Conservation (phyloP, 441 rosid genomes). For the Populus hybrid region DNA sequence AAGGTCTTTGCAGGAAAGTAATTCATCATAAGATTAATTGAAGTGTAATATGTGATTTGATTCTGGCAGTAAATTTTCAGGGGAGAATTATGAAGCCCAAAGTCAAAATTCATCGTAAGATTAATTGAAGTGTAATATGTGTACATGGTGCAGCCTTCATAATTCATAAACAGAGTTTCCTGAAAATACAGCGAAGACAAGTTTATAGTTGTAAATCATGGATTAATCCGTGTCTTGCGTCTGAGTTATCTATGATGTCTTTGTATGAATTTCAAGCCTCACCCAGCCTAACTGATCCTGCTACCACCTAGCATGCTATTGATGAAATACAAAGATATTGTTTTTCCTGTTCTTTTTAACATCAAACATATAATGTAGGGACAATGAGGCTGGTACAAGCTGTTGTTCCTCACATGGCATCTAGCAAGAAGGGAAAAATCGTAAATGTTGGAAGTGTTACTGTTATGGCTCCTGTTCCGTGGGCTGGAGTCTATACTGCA, state of each 20-base stretch:
- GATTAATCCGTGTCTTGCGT: not conserved
- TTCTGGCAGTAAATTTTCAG: too few relatives aligned
- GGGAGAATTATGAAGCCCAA: too few relatives aligned
- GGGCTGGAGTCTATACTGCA: conserved; percentile 77
- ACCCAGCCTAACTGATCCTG: not conserved
- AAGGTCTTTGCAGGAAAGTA: not conserved
- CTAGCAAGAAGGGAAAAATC: conserved; percentile 65
- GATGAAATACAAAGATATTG: not conserved
- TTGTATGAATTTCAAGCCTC: not conserved
- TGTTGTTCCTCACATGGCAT: conserved; percentile 80
- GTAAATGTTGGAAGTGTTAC: conserved; percentile 71
- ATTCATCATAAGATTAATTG: not conserved
- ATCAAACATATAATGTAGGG: conserved; percentile 22
- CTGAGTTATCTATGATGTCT: not conserved
- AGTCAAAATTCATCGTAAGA: too few relatives aligned
- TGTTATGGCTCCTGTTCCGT: conserved; percentile 60
- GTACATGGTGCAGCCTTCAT: not conserved
- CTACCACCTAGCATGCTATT: not conserved
- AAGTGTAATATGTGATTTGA: too few relatives aligned
- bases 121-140: too few relatives aligned
- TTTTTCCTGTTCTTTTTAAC: not conserved
- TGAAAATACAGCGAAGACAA: not conserved
- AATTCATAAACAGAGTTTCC: not conserved
- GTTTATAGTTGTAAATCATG: not conserved
- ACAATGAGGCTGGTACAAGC: conserved; percentile 76